A percentile compares a stretch with the other conserved stretches of the same genome.
Evolutionary conservation across 192 early-diverging fungal genomes (phyloP).

Genomic region (Coemansia sp.): DNA sequence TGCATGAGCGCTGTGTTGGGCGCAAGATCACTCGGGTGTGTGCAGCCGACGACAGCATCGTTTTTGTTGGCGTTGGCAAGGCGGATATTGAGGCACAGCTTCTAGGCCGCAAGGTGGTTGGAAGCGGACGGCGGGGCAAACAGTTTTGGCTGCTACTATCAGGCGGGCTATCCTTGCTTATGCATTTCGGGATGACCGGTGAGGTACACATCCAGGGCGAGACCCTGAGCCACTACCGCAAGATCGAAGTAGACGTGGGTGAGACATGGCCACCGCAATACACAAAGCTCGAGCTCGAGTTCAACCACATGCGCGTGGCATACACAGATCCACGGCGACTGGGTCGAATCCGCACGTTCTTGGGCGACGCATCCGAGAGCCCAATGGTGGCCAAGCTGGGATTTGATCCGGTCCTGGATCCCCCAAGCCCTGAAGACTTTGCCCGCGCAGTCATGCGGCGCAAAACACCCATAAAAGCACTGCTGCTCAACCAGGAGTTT

Average conservation of each 20-base stretch:
- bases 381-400: conserved; percentile 64
- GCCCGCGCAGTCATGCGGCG: conserved; percentile 30
- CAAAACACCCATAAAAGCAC: conserved; percentile 62
- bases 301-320: conserved; percentile 28
- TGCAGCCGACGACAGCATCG: conserved; percentile 52
- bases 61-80: conserved; percentile 33
- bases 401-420: conserved; percentile 67
- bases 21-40: conserved; percentile 52
- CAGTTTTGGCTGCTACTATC: conserved; percentile 58
- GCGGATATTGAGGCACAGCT: conserved; percentile 41
- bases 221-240: conserved; percentile 23
- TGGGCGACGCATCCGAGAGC: conserved; percentile 47
- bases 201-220: conserved; percentile 29
- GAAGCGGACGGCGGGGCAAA: conserved; percentile 72
- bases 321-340: conserved; percentile 72
- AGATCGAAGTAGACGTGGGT: conserved; percentile 16
- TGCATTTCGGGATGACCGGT: conserved; percentile 81
- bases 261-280: conserved; percentile 56
- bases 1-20: conserved; percentile 56
- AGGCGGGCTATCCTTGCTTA: conserved; percentile 31
- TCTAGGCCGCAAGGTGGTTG: conserved; percentile 53
- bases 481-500: conserved; percentile 75
- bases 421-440: conserved; percentile 58
- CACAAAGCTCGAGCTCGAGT: conserved; percentile 60
- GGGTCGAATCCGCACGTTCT: conserved; percentile 61